Percentiles rank a stretch among this genome's conserved stretches.
Conservation (phyloP, 352 stramenopile genomes). For the Peronospora tabacina region DNA sequence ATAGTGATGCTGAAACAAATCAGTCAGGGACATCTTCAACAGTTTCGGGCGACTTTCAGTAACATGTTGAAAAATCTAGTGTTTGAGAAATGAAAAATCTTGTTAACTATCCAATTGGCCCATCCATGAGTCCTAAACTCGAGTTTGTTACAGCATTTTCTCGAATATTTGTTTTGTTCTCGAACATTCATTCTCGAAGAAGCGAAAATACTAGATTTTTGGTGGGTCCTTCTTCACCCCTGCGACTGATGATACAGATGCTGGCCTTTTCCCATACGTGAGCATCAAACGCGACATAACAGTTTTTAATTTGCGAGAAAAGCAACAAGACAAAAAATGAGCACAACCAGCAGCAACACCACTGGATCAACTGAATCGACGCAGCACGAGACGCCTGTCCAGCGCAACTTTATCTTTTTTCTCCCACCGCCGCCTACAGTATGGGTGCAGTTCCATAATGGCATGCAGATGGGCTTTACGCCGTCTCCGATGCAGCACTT, state of each 20-base stretch:
- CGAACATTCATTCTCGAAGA: constrained; percentile 19
- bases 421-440: constrained; percentile 53
- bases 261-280: constrained; percentile 16
- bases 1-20: constrained; percentile 12
- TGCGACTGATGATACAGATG: constrained; percentile 5
- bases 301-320: constrained; percentile 29
- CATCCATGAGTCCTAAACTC: too few relatives aligned
- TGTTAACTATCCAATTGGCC: too few relatives aligned
- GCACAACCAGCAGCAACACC: constrained; percentile 13
- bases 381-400: constrained; percentile 6
- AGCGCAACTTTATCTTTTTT: constrained; percentile 39
- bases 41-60: constrained; percentile 16
- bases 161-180: constrained; percentile 2
- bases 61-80: constrained; percentile 7
- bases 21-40: constrained; percentile 14
- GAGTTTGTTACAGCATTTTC: not conserved
- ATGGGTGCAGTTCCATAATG: constrained; percentile 53
- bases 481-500: constrained; percentile 35
- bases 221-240: not conserved
- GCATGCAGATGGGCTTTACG: constrained; percentile 40
- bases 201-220: constrained; percentile 20
- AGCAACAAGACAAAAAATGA: constrained; percentile 8
- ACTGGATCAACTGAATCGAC: not conserved
- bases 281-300: constrained; percentile 18
- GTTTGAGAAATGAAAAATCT: not conserved